Base-by-base conservation (phyloP, 108 stramenopile genomes). In the Cyclotella baltica region DNA sequence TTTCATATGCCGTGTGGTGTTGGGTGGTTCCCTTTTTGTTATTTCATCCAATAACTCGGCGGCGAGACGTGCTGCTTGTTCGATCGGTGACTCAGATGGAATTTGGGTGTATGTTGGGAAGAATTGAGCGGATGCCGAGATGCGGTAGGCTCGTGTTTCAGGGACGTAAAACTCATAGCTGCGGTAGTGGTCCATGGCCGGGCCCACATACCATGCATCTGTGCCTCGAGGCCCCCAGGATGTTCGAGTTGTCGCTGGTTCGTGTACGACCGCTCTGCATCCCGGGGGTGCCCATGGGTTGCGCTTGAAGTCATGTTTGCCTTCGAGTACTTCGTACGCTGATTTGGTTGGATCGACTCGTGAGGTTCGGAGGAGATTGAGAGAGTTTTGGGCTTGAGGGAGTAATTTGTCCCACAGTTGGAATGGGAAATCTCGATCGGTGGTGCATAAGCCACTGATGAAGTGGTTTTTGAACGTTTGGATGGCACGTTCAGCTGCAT, bases 281-380 rank as follows among this genome's bases (percentile, higher is more conserved):
- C 88, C 88, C 0, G 67, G 70, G 30, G 88, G 88, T 10, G 81
- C 85, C n/a, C 83, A 52, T 27, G 85, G 88, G 27, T 75, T 67
- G 18, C 73, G 64, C 50, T 83, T 82, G 76, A 52, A 85, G 68
- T 86, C 72, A 58, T 72, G 70, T 22, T 36, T 43, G 8, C 83
- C 83, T 28, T 62, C 36, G 0, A 73, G 23, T 1, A 28, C 11
- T 30, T 67, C 33, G 29, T 80, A 70, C 0, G 84, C 78, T 28
- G 73, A 75, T n/a, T 43, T 36, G 0, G 13, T 25, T 1, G 85
- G 86, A 40, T 87, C 18, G 25, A 30, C 22, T 13, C 30, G 47
- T 13, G 52, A 28, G 27, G 35, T 67, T 29, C 66, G 3, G 19
- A 67, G 66, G 27, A 67, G 25, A 28, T 64, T 64, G 35, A 64